phyloP scores from a whole-genome alignment of 768 basidiomycete species.

The Calocybe cyanea region DNA sequence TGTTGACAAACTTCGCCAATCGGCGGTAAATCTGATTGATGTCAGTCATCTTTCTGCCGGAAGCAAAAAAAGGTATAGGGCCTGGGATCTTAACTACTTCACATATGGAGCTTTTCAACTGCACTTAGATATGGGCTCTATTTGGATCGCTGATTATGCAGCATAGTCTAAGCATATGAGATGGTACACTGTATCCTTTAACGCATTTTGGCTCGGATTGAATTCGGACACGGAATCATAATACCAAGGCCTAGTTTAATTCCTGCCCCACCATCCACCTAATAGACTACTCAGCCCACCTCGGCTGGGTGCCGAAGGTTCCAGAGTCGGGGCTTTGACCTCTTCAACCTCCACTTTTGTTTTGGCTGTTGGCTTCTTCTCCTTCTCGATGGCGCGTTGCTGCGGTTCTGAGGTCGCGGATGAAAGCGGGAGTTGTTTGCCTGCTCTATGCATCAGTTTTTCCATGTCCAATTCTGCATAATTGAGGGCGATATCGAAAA shows the following conservation, averaged over 20 bases:
- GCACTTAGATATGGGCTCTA: too few species aligned
- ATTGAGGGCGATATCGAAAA: constrained; percentile 94
- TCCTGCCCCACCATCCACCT: constrained; percentile 81
- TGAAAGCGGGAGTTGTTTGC: constrained; percentile 39
- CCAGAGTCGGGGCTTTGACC: constrained; percentile 44
- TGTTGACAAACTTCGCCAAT: too few species aligned
- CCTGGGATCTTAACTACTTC: too few species aligned
- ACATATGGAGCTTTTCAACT: too few species aligned
- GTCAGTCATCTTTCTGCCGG: too few species aligned
- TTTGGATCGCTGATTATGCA: too few species aligned
- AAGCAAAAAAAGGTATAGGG: too few species aligned
- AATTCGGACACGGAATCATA: too few species aligned
- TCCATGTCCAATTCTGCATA: constrained; percentile 89
- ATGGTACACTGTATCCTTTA: too few species aligned
- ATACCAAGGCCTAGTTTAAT: constrained; percentile 15
- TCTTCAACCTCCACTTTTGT: constrained; percentile 58
- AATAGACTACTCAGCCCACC: constrained; percentile 65
- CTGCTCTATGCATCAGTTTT: constrained; percentile 63
- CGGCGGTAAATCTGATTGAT: too few species aligned
- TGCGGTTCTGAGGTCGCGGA: constrained; percentile 20
- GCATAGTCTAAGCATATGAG: too few species aligned
- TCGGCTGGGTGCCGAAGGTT: constrained; percentile 37
- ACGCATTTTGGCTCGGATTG: too few species aligned
- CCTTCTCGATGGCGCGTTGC: constrained; percentile 25
- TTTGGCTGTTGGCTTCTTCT: constrained; percentile 39